A percentile compares a stretch with the other conserved stretches of the same genome.
phyloP scores from a whole-genome alignment of 257 asterid species.

The Verbena officinalis region DNA sequence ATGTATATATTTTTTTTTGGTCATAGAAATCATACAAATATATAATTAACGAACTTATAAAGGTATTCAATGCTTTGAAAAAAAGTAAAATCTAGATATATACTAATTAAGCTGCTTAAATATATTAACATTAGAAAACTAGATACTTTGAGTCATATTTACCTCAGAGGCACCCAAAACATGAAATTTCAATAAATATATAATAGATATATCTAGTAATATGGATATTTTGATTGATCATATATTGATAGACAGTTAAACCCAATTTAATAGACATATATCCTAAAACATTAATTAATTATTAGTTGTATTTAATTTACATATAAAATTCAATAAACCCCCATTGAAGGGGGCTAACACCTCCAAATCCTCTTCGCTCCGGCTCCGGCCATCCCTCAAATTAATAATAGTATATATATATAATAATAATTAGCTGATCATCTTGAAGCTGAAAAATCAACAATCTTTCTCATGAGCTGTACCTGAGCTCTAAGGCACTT shows the following conservation, averaged over 20 bases:
- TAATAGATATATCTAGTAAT: too few species aligned
- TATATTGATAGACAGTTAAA: neutral
- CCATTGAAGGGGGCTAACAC: neutral
- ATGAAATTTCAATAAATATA: too few species aligned
- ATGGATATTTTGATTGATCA: too few species aligned
- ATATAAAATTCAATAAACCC: neutral
- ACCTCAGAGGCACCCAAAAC: too few species aligned
- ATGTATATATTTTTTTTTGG: too few species aligned
- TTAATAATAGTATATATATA: neutral
- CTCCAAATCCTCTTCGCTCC: neutral
- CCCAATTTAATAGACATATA: neutral
- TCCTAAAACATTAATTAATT: neutral
- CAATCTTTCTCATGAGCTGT: constrained; percentile 66
- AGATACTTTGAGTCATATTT: too few species aligned
- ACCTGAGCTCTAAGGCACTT: constrained; percentile 81
- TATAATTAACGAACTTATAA: too few species aligned
- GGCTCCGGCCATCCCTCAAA: neutral
- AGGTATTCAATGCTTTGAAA: too few species aligned
- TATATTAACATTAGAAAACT: too few species aligned
- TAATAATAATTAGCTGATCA: neutral
- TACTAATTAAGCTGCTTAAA: too few species aligned
- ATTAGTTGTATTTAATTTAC: neutral
- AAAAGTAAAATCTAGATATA: too few species aligned
- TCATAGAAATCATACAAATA: too few species aligned
- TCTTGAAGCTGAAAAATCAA: constrained; percentile 35